Percentiles rank a stretch among this genome's conserved stretches.
phyloP scores from a whole-genome alignment of 805 yeast species.

The Zygoascus ofunaensis region DNA sequence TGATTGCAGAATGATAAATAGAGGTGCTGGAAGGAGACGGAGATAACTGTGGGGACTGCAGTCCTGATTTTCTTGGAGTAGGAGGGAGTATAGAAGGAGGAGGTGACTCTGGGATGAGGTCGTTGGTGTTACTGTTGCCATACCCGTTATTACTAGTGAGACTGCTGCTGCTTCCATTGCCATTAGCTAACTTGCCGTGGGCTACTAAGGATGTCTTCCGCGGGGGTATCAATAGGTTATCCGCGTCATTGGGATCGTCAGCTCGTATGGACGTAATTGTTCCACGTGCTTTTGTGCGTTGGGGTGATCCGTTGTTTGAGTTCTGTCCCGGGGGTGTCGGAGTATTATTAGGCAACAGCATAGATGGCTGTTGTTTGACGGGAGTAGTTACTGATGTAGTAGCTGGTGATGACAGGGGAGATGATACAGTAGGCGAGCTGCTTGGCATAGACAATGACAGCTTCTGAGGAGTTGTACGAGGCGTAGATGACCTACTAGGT shows the following conservation, averaged over 20 bases:
- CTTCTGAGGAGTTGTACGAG: background rate
- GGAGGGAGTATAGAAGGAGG: background rate
- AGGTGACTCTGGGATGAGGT: background rate
- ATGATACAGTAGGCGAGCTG: background rate
- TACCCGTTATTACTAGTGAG: too few species aligned
- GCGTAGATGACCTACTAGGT: background rate
- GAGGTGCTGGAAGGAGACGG: background rate
- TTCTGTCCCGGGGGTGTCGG: too few species aligned
- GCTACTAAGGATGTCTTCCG: background rate
- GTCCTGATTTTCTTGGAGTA: background rate
- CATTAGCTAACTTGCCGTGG: background rate
- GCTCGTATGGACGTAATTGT: too few species aligned
- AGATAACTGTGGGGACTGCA: too few species aligned
- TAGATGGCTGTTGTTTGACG: too few species aligned
- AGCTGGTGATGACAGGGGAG: slow-evolving; percentile 7
- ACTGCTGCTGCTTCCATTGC: too few species aligned
- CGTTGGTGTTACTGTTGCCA: too few species aligned
- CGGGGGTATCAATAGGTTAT: background rate
- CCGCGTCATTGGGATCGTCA: too few species aligned
- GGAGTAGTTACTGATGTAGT: background rate
- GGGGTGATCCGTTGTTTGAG: too few species aligned
- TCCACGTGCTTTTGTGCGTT: too few species aligned
- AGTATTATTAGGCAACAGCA: too few species aligned
- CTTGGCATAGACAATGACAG: background rate
- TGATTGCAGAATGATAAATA: background rate